Conservation (phyloP, 257 asterid genomes). For the Fraxinus anomala region DNA sequence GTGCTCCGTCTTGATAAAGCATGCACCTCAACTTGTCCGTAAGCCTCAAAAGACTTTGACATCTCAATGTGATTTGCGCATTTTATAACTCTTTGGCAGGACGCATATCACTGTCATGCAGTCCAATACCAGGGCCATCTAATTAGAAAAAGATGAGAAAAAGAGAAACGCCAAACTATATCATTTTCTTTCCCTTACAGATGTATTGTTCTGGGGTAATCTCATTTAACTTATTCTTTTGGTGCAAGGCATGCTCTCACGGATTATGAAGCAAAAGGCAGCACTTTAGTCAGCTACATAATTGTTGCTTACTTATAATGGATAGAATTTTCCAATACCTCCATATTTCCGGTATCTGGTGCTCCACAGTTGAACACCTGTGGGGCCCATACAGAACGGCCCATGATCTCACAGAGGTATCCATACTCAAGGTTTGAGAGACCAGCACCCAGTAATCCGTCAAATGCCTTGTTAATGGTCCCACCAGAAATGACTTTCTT, state of each 20-base stretch:
- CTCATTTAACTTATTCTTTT: neutral
- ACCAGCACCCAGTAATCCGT: slow-evolving; percentile 75
- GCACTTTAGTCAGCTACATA: neutral
- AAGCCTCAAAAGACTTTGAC: neutral
- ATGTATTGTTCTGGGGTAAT: too few species aligned
- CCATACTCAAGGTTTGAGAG: slow-evolving; percentile 93
- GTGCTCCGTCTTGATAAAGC: neutral
- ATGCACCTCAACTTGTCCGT: neutral
- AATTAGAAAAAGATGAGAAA: neutral
- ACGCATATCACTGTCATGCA: too few species aligned
- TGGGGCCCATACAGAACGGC: slow-evolving; percentile 92
- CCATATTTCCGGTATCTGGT: slow-evolving; percentile 99
- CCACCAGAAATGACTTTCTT: slow-evolving; percentile 56
- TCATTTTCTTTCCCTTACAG: too few species aligned
- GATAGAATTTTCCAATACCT: slow-evolving; percentile 50
- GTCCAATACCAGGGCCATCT: too few species aligned
- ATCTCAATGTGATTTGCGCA: neutral
- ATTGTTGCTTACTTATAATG: neutral
- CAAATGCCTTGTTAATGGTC: slow-evolving; percentile 37
- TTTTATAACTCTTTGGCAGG: too few species aligned
- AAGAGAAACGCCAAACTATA: too few species aligned
- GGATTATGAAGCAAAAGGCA: neutral
- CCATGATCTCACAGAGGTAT: slow-evolving; percentile 89
- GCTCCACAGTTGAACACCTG: slow-evolving; percentile 97
- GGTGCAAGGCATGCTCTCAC: neutral